Percentiles rank a stretch among this genome's conserved stretches.
Conservation (phyloP, 495 filamentous ascomycete species). For the Penicillium pulvis region DNA sequence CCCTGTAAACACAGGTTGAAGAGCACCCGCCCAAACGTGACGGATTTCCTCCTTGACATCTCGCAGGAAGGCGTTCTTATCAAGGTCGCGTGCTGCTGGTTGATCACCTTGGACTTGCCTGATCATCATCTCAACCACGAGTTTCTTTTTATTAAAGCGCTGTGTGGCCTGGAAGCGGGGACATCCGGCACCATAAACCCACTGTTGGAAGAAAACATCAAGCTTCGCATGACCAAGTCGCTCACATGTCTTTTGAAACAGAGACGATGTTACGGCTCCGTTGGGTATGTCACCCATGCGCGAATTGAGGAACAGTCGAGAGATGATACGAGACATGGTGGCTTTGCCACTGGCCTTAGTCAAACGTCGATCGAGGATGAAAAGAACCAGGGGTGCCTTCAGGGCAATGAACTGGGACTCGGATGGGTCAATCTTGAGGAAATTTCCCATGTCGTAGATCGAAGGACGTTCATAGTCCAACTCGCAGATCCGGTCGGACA, state of each 20-base stretch:
- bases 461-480: slow-evolving; percentile 81
- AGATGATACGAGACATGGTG: slow-evolving; percentile 82
- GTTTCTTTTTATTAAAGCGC: slow-evolving; percentile 95
- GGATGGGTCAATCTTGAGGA: slow-evolving; percentile 75
- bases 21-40: slow-evolving; percentile 66
- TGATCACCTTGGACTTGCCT: slow-evolving; percentile 71
- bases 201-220: slow-evolving; percentile 89
- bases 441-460: slow-evolving; percentile 74
- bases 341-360: slow-evolving; percentile 82
- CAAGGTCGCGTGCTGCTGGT: slow-evolving; percentile 49
- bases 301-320: slow-evolving; percentile 75
- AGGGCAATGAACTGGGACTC: slow-evolving; percentile 87
- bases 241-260: slow-evolving; percentile 81
- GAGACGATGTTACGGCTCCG: slow-evolving; percentile 68
- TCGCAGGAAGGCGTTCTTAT: slow-evolving; percentile 74
- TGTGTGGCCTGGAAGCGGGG: slow-evolving; percentile 83
- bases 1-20: slow-evolving; percentile 82
- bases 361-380: slow-evolving; percentile 87
- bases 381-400: slow-evolving; percentile 89
- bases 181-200: slow-evolving; percentile 86
- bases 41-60: slow-evolving; percentile 78
- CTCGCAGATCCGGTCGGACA: slow-evolving; percentile 78
- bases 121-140: slow-evolving; percentile 92
- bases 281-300: slow-evolving; percentile 76
- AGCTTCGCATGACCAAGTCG: slow-evolving; percentile 81